Conservation (phyloP, 2,329 filamentous ascomycete genomes). For the Exophiala bonariae region DNA sequence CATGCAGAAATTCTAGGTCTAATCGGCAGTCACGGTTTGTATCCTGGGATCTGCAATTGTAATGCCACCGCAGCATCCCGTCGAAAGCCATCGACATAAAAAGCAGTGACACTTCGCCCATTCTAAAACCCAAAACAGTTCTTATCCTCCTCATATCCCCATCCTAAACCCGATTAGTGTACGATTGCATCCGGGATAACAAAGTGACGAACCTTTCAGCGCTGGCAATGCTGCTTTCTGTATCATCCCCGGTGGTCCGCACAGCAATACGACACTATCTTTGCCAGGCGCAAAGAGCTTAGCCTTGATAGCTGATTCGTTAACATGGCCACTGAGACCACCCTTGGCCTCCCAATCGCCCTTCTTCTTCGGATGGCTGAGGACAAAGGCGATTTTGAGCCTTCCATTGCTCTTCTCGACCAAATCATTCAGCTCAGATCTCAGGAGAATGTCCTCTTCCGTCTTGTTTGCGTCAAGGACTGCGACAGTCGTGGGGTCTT, state of each 20-base stretch:
- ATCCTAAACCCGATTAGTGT: constrained; percentile 27
- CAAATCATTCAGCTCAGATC: constrained; percentile 43
- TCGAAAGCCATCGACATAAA: too few relatives aligned
- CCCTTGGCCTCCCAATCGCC: constrained; percentile 37
- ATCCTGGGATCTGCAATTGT: too few relatives aligned
- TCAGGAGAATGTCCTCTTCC: constrained; percentile 49
- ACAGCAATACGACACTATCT: constrained; percentile 44
- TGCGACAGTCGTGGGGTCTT: constrained; percentile 40
- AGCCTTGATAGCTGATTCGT: constrained; percentile 42
- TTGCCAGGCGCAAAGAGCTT: constrained; percentile 41
- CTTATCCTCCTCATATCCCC: constrained; percentile 47
- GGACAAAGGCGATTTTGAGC: constrained; percentile 48
- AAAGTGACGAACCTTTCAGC: constrained; percentile 34
- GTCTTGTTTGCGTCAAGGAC: constrained; percentile 52
- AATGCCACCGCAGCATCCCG: too few relatives aligned
- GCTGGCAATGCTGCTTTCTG: constrained; percentile 53
- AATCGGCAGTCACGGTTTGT: too few relatives aligned
- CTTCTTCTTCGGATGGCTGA: constrained; percentile 43
- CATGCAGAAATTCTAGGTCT: too few relatives aligned
- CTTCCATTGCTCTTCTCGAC: constrained; percentile 38
- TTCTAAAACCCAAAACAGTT: constrained; percentile 49
- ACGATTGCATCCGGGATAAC: background rate
- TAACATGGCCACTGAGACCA: constrained; percentile 47
- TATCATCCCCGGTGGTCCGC: constrained; percentile 53
- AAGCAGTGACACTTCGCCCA: too few relatives aligned